These are phyloP conservation scores for Suillus americanus DNA, from an alignment of 768 basidiomycete genomes.

Conservation along the genomic window DNA sequence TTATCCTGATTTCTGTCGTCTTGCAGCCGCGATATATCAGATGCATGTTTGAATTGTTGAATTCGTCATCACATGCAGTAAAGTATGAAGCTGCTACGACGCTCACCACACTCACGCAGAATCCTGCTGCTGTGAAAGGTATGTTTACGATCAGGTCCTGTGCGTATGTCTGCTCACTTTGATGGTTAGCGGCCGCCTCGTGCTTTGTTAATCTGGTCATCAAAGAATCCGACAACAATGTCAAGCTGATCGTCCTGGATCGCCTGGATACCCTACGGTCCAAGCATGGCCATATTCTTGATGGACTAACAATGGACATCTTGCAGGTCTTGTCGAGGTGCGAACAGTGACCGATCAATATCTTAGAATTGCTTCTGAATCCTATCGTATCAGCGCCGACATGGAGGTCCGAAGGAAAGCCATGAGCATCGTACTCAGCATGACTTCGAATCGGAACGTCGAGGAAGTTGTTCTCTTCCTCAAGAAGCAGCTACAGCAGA, in stretches of 20 bases:
- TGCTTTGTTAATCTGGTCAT: conserved; percentile 85
- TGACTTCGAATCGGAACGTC: conserved; percentile 92
- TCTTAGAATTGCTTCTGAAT: conserved; percentile 1
- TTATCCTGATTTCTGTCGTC: conserved; percentile 7
- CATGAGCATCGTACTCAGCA: conserved; percentile 82
- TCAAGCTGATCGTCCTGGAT: conserved; percentile 95
- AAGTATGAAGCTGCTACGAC: conserved; percentile 98
- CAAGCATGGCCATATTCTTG: conserved; percentile 86
- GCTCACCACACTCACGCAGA: conserved; percentile 90
- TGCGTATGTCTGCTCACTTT: conserved; percentile 4
- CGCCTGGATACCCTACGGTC: conserved; percentile 79
- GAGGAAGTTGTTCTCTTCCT: conserved; percentile 96
- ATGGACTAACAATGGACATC: conserved; percentile 93
- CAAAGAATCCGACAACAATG: conserved; percentile 98
- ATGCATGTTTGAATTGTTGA: conserved; percentile 80
- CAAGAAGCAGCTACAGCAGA: conserved; percentile 96
- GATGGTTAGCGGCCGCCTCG: conserved; percentile 73
- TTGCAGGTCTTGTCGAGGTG: conserved; percentile 86
- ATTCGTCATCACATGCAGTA: conserved; percentile 87
- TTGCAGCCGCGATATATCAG: conserved; percentile 88
- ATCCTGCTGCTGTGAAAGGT: conserved; percentile 96
- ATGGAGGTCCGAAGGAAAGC: conserved; percentile 97
- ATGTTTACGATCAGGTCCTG: conserved; percentile 6
- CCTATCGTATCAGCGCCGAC: conserved; percentile 62
- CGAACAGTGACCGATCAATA: conserved; percentile 2